These are phyloP conservation scores for Colletotrichum paranaense DNA, from an alignment of 2,329 filamentous ascomycete species.

Conservation along the genomic window DNA sequence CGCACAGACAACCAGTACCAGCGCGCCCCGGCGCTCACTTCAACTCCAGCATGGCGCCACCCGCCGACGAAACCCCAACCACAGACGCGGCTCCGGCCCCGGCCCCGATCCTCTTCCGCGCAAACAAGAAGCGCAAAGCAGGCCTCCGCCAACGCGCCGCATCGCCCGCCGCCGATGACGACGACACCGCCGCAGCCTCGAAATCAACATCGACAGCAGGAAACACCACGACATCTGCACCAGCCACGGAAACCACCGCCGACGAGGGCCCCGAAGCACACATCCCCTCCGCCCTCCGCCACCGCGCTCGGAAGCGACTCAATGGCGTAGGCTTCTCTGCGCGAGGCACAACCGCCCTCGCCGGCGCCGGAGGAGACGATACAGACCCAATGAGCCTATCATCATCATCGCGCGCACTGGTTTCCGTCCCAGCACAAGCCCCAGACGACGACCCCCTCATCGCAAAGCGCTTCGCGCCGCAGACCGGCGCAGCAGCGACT, in stretches of 20 bases:
- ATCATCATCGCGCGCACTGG: conserved; percentile 18
- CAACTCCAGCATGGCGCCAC: conserved; percentile 38
- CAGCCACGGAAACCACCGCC: conserved; percentile 23
- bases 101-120: conserved; percentile 62
- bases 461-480: conserved; percentile 72
- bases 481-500: conserved; percentile 72
- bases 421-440: conserved; percentile 47
- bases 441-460: conserved; percentile 42
- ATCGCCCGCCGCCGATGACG: conserved; percentile 39
- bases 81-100: conserved; percentile 30
- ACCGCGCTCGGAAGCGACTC: conserved; percentile 59
- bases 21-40: background rate
- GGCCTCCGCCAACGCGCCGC: conserved; percentile 62
- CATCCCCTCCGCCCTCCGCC: conserved; percentile 47
- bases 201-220: background rate
- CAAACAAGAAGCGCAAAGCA: conserved; percentile 68
- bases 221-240: conserved; percentile 16
- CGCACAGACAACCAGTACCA: too few relatives aligned
- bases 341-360: conserved; percentile 38
- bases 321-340: conserved; percentile 68
- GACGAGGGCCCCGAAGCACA: conserved; percentile 22
- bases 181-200: background rate
- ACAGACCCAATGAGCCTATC: conserved; percentile 37
- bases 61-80: conserved; percentile 36
- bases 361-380: conserved; percentile 40